phyloP scores from a whole-genome alignment of 2,329 filamentous ascomycete genomes.

The Tolypocladium amazonense region DNA sequence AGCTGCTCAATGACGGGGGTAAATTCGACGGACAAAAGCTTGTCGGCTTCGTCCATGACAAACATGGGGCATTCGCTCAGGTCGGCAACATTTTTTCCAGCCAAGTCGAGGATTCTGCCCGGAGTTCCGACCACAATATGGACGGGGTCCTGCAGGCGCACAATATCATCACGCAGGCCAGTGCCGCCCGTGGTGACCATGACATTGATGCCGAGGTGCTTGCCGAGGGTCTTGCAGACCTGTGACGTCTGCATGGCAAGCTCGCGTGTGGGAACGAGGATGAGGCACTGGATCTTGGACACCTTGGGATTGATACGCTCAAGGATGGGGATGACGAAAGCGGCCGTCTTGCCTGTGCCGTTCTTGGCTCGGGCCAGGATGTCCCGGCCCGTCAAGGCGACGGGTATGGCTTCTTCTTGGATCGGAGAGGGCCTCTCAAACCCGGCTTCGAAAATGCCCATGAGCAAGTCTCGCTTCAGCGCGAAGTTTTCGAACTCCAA shows the following conservation, averaged over 20 bases:
- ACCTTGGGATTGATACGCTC: slow-evolving; percentile 96
- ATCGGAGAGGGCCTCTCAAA: slow-evolving; percentile 99
- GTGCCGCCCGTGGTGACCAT: slow-evolving; percentile 99
- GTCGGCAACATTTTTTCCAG: slow-evolving; percentile 93
- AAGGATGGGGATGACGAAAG: slow-evolving; percentile 91
- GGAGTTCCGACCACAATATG: slow-evolving; percentile 98
- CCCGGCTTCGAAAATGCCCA: slow-evolving; percentile 98
- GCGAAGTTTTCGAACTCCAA: slow-evolving; percentile 96
- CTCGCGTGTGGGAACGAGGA: slow-evolving; percentile 93
- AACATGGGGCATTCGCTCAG: slow-evolving; percentile 94
- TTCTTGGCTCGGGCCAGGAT: slow-evolving; percentile 97
- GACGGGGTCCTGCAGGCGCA: slow-evolving; percentile 85
- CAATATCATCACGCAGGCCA: slow-evolving; percentile 89
- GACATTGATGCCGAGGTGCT: slow-evolving; percentile 93
- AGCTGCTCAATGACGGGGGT: slow-evolving; percentile 96
- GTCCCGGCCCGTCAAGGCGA: slow-evolving; percentile 88
- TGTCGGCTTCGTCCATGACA: slow-evolving; percentile 99
- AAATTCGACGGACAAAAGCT: slow-evolving; percentile 92
- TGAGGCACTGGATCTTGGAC: slow-evolving; percentile 90
- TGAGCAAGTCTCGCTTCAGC: slow-evolving; percentile 88
- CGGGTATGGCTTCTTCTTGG: slow-evolving; percentile 97
- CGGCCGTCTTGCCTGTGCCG: slow-evolving; percentile 95
- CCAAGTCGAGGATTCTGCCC: slow-evolving; percentile 89
- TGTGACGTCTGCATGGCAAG: slow-evolving; percentile 97
- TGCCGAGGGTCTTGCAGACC: slow-evolving; percentile 96